Evolutionary conservation across 768 basidiomycete species (phyloP), one percentile per base, ranked within the genome.

Genomic region (Tricholoma sp.): DNA sequence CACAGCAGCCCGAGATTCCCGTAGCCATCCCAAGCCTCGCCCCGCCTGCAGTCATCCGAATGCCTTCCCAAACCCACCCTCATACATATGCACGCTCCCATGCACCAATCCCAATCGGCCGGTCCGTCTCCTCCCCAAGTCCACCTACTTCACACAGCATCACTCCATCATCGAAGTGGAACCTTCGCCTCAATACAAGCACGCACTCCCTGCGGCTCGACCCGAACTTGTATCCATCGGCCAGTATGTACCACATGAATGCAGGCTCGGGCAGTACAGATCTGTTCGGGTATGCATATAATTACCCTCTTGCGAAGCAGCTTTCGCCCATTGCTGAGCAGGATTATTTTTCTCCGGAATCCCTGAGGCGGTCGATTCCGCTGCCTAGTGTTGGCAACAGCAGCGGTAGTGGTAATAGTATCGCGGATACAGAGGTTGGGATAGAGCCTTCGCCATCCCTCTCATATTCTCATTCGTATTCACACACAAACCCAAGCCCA

Each of bases 301-400:
- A 67, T 56, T 75, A 76, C 51, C 74, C 76, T 2, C 57, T 56
- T 77, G 74, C 71, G 22, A 76, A 76, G 65, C 85, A 79, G 46
- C 77, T 88, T 35, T 86, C 86, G 1, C 85, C 87, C 0, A 87
- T 88, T 39, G 77, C 76, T 8, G 87, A 88, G 69, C 80, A 80
- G 61, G 83, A 86, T 54, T 85, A 85, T 63, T 65, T 83, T 55
- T 83, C 84, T 5, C 83, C 83, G 0, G 74, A 76, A 50, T 62
- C 67, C 21, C 56, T 63, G 19, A 72, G 70, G 57, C 70, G 72
- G 32, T 70, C 73, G 52, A 69, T 52, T 43, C 74, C 71, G 52
- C 67, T 73, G 41, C 72, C 69, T 24, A 63, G 66, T 12, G 64
- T 64, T 19, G 57, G 22, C 1, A 46, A 14, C 24, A 18, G 46